Evolutionary conservation across 768 basidiomycete species (phyloP), one percentile per base, ranked within the genome.

Genomic region (Pleurotus platypus): DNA sequence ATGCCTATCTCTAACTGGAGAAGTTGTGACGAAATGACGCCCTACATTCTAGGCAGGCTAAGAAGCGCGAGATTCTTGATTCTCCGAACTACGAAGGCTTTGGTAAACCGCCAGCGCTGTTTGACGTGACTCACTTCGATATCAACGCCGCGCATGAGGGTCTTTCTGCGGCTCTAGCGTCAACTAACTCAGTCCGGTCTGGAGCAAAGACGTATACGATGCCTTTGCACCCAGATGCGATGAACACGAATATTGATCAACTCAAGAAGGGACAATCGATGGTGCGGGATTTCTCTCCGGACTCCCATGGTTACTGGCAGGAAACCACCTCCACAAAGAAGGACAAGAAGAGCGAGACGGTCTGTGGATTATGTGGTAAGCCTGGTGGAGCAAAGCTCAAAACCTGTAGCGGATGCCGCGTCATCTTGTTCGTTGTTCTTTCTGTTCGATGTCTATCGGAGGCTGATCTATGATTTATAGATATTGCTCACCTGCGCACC

Each of bases 311-410:
- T 18, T 67, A 61, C 53, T 69, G 67, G 68, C 60, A 64, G 27
- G 67, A 70, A 57, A 67, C 61, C 5, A 40, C 48, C 15, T 62
- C 68, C 11, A 64, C 20, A n/a, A 57, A 39, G 40, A 66, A 61
- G 46, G 69, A 70, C 48, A 61, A 59, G 46, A 55, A 58, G 43
- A 59, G 57, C 40, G 65, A 65, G 55, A 59, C 64, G 38, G 62
- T 66, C 42, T 71, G 68, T 45, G 64, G 63, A 5, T 50, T 57
- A n/a, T 71, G 69, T 50, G 69, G 69, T 45, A 70, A 67, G 56
- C 69, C 69, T 51, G 67, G 57, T 13, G 65, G 61, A 15, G 58
- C 56, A 6, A 58, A 59, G 18, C 57, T 70, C 16, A 70, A 67
- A 55, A 57, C 60, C 13, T 70, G 69, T 35, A 54, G 62, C 39